Conservation (phyloP, 129 eudicot genomes). For the Mikania micrantha region DNA sequence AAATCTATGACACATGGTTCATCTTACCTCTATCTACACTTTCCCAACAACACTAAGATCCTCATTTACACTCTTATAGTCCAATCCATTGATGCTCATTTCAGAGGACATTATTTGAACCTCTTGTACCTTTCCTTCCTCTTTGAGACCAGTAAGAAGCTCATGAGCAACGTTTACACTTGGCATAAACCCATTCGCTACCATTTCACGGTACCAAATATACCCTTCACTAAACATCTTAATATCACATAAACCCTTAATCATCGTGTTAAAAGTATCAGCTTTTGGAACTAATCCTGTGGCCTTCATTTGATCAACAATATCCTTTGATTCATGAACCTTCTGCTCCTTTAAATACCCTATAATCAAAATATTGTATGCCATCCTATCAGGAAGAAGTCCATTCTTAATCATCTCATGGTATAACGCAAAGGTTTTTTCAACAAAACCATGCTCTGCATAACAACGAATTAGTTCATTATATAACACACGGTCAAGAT, state of each 20-base stretch:
- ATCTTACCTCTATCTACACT: slow-evolving; percentile 13
- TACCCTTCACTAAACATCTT: slow-evolving; percentile 17
- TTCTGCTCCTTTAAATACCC: slow-evolving; percentile 17
- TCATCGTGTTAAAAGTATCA: slow-evolving; percentile 17
- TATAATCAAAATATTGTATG: slow-evolving; percentile 28
- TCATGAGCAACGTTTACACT: slow-evolving; percentile 18
- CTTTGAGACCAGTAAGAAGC: slow-evolving; percentile 16
- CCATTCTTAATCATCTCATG: slow-evolving; percentile 19
- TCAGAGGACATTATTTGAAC: slow-evolving; percentile 10
- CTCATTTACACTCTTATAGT: slow-evolving; percentile 2
- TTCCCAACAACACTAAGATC: slow-evolving; percentile 14
- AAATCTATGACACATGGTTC: background rate
- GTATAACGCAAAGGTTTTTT: slow-evolving; percentile 4
- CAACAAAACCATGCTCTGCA: slow-evolving; percentile 8
- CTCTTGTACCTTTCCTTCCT: slow-evolving; percentile 19
- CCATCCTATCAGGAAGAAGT: slow-evolving; percentile 20
- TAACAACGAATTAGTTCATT: slow-evolving; percentile 21
- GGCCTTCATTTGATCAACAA: slow-evolving; percentile 28
- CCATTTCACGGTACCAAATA: slow-evolving; percentile 28
- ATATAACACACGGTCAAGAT: slow-evolving; percentile 18
- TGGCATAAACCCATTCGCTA: slow-evolving; percentile 16
- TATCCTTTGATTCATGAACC: slow-evolving; percentile 9
- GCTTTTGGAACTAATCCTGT: slow-evolving; percentile 23
- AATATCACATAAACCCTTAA: slow-evolving; percentile 20
- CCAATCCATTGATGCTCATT: slow-evolving; percentile 17